A percentile compares a stretch with the other conserved stretches of the same genome.
phyloP scores from a whole-genome alignment of 257 asterid genomes.

The Parsonsia alboflavescens region DNA sequence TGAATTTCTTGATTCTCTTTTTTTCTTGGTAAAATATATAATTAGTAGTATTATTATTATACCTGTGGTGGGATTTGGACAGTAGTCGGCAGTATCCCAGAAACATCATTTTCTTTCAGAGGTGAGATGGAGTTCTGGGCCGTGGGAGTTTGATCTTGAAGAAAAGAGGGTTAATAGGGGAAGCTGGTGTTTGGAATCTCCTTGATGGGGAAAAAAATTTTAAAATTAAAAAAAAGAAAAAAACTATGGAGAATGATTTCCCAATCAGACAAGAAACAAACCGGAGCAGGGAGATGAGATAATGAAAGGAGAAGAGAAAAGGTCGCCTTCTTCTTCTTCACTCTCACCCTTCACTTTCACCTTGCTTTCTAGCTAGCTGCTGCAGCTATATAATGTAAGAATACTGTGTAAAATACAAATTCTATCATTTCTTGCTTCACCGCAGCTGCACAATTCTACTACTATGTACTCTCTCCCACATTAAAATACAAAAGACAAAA shows the following conservation, averaged over 20 bases:
- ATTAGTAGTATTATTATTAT: background rate
- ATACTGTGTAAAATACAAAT: conserved; percentile 20
- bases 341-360: conserved; percentile 62
- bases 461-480: background rate
- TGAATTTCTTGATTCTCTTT: background rate
- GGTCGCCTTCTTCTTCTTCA: conserved; percentile 49
- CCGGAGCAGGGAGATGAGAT: conserved; percentile 42
- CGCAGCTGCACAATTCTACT: background rate
- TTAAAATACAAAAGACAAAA: conserved; percentile 11
- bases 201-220: conserved; percentile 19
- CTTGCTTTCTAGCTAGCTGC: conserved; percentile 25
- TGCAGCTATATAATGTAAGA: background rate
- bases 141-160: conserved; percentile 1
- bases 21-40: too few species aligned
- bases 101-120: conserved; percentile 33
- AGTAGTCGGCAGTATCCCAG: conserved; percentile 13
- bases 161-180: background rate
- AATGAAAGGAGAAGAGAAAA: conserved; percentile 44
- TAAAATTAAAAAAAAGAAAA: background rate
- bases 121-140: conserved; percentile 13
- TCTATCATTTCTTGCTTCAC: conserved; percentile 29
- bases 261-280: conserved; percentile 39
- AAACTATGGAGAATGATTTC: conserved; percentile 19
- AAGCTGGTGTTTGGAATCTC: conserved; percentile 16
- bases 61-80: conserved; percentile 26